Conservation (phyloP, 2,329 filamentous ascomycete genomes). For the Pseudogymnoascus destructans region DNA sequence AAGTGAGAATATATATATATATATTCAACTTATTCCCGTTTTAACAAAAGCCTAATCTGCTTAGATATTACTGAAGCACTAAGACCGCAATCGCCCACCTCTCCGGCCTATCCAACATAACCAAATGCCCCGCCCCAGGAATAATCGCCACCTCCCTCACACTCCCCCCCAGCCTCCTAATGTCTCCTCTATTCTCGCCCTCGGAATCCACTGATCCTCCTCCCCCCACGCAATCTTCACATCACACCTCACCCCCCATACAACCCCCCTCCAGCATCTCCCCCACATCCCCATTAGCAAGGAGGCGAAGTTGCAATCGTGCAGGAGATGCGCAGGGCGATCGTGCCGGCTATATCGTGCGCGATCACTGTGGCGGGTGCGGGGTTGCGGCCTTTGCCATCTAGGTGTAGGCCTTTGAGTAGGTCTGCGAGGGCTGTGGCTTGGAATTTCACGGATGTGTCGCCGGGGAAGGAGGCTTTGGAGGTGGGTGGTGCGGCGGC, state of each 20-base stretch:
- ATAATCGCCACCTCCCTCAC: background rate
- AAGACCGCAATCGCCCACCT: background rate
- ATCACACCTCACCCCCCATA: background rate
- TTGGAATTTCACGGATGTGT: background rate
- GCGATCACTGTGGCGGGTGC: background rate
- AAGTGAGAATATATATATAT: background rate
- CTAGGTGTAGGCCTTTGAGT: background rate
- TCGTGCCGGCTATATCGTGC: background rate
- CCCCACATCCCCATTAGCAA: background rate
- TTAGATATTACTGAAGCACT: background rate
- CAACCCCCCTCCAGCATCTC: background rate
- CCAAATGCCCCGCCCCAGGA: background rate
- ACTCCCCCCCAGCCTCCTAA: background rate
- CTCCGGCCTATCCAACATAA: background rate
- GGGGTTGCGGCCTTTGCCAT: background rate
- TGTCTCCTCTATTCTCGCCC: background rate
- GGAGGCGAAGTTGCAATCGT: background rate
- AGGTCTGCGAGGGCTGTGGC: background rate
- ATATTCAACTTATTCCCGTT: background rate
- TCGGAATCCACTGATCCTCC: background rate
- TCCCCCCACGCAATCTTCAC: constrained; percentile 1
- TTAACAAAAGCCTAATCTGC: background rate
- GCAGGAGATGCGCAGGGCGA: background rate
- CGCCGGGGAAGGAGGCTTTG: background rate
- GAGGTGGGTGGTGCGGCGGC: background rate